A percentile compares a stretch with the other conserved stretches of the same genome.
Evolutionary conservation across 2,329 filamentous ascomycete genomes (phyloP).

Genomic region (Hypoxylon sp.): DNA sequence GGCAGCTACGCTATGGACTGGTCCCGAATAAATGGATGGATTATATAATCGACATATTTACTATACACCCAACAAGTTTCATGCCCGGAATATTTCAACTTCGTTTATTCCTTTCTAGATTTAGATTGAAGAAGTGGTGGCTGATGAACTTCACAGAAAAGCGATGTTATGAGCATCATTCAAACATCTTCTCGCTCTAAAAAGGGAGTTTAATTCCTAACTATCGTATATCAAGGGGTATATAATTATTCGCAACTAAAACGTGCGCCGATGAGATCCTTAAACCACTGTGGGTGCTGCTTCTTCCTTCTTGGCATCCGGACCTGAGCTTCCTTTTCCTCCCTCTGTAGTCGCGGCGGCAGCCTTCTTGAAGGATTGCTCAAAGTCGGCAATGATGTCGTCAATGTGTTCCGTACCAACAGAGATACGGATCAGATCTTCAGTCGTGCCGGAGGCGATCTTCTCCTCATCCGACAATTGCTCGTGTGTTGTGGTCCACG

Average conservation of each 20-base stretch:
- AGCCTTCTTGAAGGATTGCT: slow-evolving; percentile 84
- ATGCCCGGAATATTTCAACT: background rate
- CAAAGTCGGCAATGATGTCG: slow-evolving; percentile 96
- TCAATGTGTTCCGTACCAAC: slow-evolving; percentile 97
- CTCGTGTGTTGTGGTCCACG: slow-evolving; percentile 95
- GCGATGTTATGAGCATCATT: too few relatives aligned
- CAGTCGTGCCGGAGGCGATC: slow-evolving; percentile 83
- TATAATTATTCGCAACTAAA: slow-evolving; percentile 28
- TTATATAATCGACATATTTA: slow-evolving; percentile 3
- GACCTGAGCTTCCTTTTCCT: slow-evolving; percentile 45
- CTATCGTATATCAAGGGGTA: slow-evolving; percentile 28
- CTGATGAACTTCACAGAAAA: background rate
- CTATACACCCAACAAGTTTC: background rate
- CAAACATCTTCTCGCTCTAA: background rate
- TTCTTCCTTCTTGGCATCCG: slow-evolving; percentile 57
- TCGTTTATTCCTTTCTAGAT: background rate
- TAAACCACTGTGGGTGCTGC: slow-evolving; percentile 58
- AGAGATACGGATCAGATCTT: slow-evolving; percentile 94
- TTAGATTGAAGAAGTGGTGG: background rate
- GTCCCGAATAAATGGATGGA: background rate
- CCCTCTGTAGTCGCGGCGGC: slow-evolving; percentile 60
- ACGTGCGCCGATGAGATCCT: slow-evolving; percentile 7
- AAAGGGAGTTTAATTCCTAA: background rate
- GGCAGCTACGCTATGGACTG: slow-evolving; percentile 7
- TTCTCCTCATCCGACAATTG: slow-evolving; percentile 87